Conservation (phyloP, 2,329 filamentous ascomycete genomes). For the Epichloe bromicola region DNA sequence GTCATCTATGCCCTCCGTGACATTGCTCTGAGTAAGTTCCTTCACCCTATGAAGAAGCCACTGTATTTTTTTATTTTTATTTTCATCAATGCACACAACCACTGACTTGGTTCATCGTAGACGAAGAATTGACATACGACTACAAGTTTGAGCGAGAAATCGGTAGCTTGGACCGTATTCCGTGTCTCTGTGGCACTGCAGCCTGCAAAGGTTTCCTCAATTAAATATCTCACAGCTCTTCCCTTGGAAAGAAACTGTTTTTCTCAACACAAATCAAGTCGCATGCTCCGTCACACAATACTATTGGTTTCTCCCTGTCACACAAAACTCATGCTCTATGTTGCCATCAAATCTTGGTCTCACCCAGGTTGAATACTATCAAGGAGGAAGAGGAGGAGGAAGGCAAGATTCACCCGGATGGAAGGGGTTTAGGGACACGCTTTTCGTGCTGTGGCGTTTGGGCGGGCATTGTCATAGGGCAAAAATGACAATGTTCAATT, state of each 20-base stretch:
- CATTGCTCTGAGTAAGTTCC: conserved; percentile 75
- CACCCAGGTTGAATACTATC: too few species aligned
- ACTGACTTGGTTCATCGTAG: conserved; percentile 35
- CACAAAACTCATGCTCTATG: not conserved
- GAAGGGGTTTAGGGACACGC: too few species aligned
- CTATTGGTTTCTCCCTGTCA: not conserved
- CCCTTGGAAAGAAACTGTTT: not conserved
- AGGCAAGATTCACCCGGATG: not conserved
- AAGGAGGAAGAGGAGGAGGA: not conserved
- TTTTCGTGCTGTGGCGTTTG: conserved; percentile 4
- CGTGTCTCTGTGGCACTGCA: conserved; percentile 89
- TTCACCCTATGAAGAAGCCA: too few species aligned
- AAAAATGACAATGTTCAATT: not conserved
- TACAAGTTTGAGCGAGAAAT: conserved; percentile 99
- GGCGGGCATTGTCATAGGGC: conserved; percentile 4
- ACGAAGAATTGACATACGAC: conserved; percentile 98
- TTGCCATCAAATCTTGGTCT: not conserved
- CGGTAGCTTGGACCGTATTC: conserved; percentile 86
- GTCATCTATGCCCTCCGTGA: conserved; percentile 97
- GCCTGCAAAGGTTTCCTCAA: conserved; percentile 99
- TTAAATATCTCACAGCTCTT: conserved; percentile 31
- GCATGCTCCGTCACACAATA: not conserved
- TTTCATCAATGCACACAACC: not conserved
- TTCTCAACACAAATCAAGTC: not conserved
- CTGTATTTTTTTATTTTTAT: not conserved